Percentiles rank a stretch among this genome's conserved stretches.
Conservation (phyloP, 2,329 filamentous ascomycete genomes). For the Ciborinia camelliae region DNA sequence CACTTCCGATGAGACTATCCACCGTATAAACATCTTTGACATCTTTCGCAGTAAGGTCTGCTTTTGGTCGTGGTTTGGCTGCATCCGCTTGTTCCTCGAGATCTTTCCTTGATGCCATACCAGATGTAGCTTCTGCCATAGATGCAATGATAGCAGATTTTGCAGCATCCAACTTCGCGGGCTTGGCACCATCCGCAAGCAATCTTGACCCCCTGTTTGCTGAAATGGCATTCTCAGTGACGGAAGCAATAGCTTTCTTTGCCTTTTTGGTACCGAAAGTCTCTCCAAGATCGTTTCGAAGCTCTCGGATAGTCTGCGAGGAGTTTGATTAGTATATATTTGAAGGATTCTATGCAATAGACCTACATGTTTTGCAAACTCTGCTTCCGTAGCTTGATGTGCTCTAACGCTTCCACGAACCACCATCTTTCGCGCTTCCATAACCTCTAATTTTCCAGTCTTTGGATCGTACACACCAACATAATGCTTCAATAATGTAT, state of each 20-base stretch:
- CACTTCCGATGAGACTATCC: slow-evolving; percentile 61
- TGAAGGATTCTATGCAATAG: not conserved
- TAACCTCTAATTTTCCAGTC: slow-evolving; percentile 56
- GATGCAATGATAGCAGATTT: slow-evolving; percentile 59
- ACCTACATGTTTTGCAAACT: slow-evolving; percentile 31
- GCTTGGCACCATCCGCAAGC: slow-evolving; percentile 37
- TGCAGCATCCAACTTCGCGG: slow-evolving; percentile 53
- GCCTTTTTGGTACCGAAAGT: slow-evolving; percentile 85
- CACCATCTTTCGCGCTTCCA: slow-evolving; percentile 63
- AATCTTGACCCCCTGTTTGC: slow-evolving; percentile 39
- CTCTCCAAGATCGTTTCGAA: slow-evolving; percentile 67
- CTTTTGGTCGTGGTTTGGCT: slow-evolving; percentile 68
- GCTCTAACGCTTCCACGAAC: slow-evolving; percentile 55
- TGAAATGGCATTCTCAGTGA: slow-evolving; percentile 67
- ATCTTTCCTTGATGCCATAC: slow-evolving; percentile 65
- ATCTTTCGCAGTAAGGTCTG: slow-evolving; percentile 63
- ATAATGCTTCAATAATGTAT: slow-evolving; percentile 57
- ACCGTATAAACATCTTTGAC: slow-evolving; percentile 72
- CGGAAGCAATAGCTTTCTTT: slow-evolving; percentile 69
- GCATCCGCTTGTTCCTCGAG: slow-evolving; percentile 62
- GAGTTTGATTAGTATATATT: not conserved
- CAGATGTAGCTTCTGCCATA: slow-evolving; percentile 58
- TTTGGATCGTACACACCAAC: slow-evolving; percentile 61
- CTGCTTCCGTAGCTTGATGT: slow-evolving; percentile 50
- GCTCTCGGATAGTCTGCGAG: slow-evolving; percentile 54